Percentiles rank a stretch among this genome's conserved stretches.
Evolutionary conservation across 208 protist genomes (phyloP).

Genomic region (Trypanosoma brucei): DNA sequence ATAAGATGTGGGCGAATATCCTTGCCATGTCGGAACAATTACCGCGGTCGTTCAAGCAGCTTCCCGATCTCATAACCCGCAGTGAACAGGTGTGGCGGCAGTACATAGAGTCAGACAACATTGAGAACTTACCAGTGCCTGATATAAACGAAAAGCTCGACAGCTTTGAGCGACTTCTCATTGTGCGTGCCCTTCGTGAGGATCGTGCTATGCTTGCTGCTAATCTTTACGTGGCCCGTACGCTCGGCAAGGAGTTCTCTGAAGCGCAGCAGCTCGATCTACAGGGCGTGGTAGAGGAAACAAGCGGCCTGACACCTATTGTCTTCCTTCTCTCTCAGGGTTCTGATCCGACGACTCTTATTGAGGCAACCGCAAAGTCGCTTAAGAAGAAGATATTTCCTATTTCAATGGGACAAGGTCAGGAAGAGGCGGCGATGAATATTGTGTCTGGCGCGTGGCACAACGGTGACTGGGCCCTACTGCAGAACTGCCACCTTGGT

Average conservation of each 20-base stretch:
- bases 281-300: slow-evolving; percentile 85
- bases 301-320: slow-evolving; percentile 88
- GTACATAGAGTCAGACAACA: slow-evolving; percentile 94
- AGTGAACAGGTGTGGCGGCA: slow-evolving; percentile 92
- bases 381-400: slow-evolving; percentile 92
- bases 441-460: slow-evolving; percentile 81
- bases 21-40: slow-evolving; percentile 85
- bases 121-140: slow-evolving; percentile 87
- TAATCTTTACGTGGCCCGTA: slow-evolving; percentile 87
- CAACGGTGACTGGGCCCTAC: slow-evolving; percentile 93
- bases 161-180: slow-evolving; percentile 91
- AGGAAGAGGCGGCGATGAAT: slow-evolving; percentile 94
- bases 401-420: slow-evolving; percentile 98
- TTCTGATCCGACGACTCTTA: slow-evolving; percentile 94
- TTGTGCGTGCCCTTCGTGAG: slow-evolving; percentile 92
- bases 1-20: slow-evolving; percentile 95
- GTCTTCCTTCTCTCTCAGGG: slow-evolving; percentile 96
- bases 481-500: slow-evolving; percentile 97
- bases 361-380: slow-evolving; percentile 94
- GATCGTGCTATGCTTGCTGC: slow-evolving; percentile 95
- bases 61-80: slow-evolving; percentile 91
- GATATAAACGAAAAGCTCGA: slow-evolving; percentile 93
- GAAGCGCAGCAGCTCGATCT: slow-evolving; percentile 90
- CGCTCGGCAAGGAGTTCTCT: slow-evolving; percentile 92
- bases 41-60: slow-evolving; percentile 89